phyloP scores from a whole-genome alignment of 768 basidiomycete species.

The Boletus fagicola region DNA sequence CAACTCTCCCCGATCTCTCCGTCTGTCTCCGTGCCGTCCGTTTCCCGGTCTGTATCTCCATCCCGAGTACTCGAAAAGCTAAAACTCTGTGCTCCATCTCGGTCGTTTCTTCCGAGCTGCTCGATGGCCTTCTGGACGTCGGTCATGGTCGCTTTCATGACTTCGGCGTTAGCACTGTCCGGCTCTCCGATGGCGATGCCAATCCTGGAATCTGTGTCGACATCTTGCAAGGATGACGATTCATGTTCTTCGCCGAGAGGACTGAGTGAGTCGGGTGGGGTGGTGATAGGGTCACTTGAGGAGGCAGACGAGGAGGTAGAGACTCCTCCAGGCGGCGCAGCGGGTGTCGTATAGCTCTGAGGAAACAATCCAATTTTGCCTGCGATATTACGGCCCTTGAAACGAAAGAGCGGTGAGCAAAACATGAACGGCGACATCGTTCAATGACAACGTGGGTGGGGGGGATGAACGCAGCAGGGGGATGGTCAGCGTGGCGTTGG shows the following conservation, averaged over 20 bases:
- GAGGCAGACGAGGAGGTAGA: conserved; percentile 29
- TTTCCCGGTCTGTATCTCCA: conserved; percentile 44
- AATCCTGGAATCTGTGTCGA: conserved; percentile 23
- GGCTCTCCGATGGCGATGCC: conserved; percentile 27
- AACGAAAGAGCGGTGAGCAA: conserved; percentile 22
- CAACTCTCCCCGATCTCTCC: conserved; percentile 56
- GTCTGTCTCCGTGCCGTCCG: conserved; percentile 49
- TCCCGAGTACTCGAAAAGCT: conserved; percentile 71
- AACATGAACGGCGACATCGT: conserved; percentile 25
- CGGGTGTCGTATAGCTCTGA: conserved; percentile 74
- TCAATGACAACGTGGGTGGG: conserved; percentile 14
- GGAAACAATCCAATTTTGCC: conserved; percentile 93
- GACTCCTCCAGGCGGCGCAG: conserved; percentile 39
- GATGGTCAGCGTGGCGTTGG: conserved; percentile 4
- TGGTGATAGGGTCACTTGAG: conserved; percentile 20
- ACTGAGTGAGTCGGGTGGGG: conserved; percentile 35
- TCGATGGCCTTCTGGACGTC: conserved; percentile 91
- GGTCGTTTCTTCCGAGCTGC: conserved; percentile 63
- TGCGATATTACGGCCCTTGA: conserved; percentile 77
- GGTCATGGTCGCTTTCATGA: conserved; percentile 85
- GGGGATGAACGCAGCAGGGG: conserved; percentile 3
- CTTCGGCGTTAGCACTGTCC: conserved; percentile 40
- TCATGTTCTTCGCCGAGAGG: conserved; percentile 52
- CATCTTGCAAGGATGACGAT: conserved; percentile 31
- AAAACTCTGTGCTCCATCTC: conserved; percentile 64